Conservation (phyloP, 140 eudicot genomes). For the Oenanthe javanica region DNA sequence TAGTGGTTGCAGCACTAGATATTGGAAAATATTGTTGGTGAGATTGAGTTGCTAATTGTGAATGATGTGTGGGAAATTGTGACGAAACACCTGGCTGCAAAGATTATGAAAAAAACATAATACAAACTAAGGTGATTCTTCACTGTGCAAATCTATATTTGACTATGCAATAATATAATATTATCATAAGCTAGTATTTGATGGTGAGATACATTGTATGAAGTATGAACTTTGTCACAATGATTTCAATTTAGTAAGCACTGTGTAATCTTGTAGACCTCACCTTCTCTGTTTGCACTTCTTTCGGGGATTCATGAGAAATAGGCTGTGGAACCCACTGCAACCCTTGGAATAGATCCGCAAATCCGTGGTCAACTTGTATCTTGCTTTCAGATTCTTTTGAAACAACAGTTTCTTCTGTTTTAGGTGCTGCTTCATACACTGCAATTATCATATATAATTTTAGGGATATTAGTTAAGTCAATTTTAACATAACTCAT, state of each 20-base stretch:
- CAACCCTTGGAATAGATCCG: constrained; percentile 47
- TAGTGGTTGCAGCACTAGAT: constrained; percentile 11
- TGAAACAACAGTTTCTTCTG: constrained; percentile 18
- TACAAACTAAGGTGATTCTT: neutral
- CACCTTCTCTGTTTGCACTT: constrained; percentile 31
- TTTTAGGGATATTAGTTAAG: neutral
- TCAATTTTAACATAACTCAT: neutral
- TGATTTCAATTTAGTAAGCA: too few relatives aligned
- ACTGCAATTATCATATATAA: constrained; percentile 26
- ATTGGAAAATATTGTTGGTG: constrained; percentile 22
- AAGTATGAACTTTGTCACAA: too few relatives aligned
- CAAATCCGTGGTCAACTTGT: constrained; percentile 31
- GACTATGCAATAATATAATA: neutral
- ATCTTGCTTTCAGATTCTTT: constrained; percentile 23
- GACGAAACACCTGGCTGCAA: constrained; percentile 33
- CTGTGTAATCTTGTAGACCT: neutral
- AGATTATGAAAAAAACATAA: neutral
- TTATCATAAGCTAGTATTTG: too few relatives aligned
- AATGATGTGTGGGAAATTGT: constrained; percentile 28
- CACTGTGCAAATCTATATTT: neutral
- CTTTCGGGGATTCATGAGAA: constrained; percentile 28
- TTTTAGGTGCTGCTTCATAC: constrained; percentile 17
- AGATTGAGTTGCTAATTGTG: constrained; percentile 21
- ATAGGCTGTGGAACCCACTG: constrained; percentile 34
- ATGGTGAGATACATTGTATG: too few relatives aligned